Percentiles rank a stretch among this genome's conserved stretches.
These are phyloP conservation scores for Pharus latifolius DNA, from an alignment of 176 grass and related monocot species.

Conservation along the genomic window DNA sequence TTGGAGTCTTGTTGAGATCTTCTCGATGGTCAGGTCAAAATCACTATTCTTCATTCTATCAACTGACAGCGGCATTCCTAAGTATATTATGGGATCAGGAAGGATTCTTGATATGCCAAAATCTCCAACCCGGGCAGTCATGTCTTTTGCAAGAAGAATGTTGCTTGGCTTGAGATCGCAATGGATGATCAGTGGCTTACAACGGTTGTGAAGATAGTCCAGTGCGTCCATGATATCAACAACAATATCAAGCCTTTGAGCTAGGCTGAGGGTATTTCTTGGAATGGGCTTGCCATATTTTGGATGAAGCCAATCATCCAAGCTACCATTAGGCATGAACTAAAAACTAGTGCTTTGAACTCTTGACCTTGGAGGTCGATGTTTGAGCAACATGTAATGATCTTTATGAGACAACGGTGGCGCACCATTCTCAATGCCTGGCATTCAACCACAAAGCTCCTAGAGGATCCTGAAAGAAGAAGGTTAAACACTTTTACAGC, in stretches of 20 bases:
- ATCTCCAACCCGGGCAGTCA: constrained; percentile 39
- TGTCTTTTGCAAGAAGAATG: constrained; percentile 42
- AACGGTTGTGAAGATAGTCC: constrained; percentile 23
- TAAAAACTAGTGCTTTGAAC: constrained; percentile 29
- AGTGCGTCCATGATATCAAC: constrained; percentile 6
- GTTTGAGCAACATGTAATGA: constrained; percentile 27
- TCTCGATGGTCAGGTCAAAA: too few species aligned
- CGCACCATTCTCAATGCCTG: constrained; percentile 3
- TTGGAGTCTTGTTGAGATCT: too few species aligned
- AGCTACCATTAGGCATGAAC: constrained; percentile 16
- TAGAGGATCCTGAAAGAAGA: not conserved
- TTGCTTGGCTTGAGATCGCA: constrained; percentile 67
- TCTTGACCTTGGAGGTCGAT: constrained; percentile 18
- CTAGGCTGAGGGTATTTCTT: not conserved
- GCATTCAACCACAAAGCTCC: constrained; percentile 29
- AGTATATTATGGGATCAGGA: not conserved
- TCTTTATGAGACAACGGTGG: constrained; percentile 23
- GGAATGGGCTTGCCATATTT: not conserved
- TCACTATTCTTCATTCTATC: too few species aligned
- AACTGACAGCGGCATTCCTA: too few species aligned
- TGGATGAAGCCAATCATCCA: constrained; percentile 27
- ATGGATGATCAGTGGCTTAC: constrained; percentile 21
- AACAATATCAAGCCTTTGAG: constrained; percentile 1
- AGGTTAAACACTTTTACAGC: constrained; percentile 31
- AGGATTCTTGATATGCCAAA: constrained; percentile 40